Evolutionary conservation across 2,329 filamentous ascomycete species (phyloP), one percentile per base, ranked within the genome.

Genomic region (Fusarium duplospermum): DNA sequence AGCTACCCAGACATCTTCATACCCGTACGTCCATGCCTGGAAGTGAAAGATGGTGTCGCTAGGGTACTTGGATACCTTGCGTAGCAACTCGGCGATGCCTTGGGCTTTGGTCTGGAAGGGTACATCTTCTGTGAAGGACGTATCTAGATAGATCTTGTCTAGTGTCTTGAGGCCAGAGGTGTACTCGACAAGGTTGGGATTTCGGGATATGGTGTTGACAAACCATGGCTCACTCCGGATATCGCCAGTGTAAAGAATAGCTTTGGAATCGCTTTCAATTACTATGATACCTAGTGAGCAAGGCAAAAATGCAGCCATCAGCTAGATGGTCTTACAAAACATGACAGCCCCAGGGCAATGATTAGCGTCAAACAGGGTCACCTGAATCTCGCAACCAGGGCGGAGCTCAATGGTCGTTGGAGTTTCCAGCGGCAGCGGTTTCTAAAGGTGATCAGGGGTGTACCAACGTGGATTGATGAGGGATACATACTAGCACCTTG

Each of bases 271-370:
- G 2, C 90, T 91, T 82, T 98, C 94, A 31, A 98, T 93, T 20
- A 98, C 87, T 89, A 45, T 9, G 36, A 18, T 45, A 2, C 9
- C 74, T 22, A 70, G 59, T 16, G 16, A 40, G 56, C 10, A 27
- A 13, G 31, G 14, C 2, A 8, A n/a, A 8, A 36, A 24, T 6
- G n/a, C 9, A 4, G 33, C 4, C 27, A 31, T 20, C 6, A 14
- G 5, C 7, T 1, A 5, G 6, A 20, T 2, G 6, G 3, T 81
- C 88, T 73, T 80, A 90, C 89, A 85, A 79, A 98, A 98, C 94
- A 98, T 97, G 20, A 96, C 94, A 20, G 94, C 92, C 0, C 96
- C 95, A 0, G 93, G 89, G 77, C 96, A 98, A 80, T 98, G 96
- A 77, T 98, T 98, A 2, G 96, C 95, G 84, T 98, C 93, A 61